These are phyloP conservation scores for Coelastrella sp. DNA, from an alignment of 139 green algal species.

Conservation along the genomic window DNA sequence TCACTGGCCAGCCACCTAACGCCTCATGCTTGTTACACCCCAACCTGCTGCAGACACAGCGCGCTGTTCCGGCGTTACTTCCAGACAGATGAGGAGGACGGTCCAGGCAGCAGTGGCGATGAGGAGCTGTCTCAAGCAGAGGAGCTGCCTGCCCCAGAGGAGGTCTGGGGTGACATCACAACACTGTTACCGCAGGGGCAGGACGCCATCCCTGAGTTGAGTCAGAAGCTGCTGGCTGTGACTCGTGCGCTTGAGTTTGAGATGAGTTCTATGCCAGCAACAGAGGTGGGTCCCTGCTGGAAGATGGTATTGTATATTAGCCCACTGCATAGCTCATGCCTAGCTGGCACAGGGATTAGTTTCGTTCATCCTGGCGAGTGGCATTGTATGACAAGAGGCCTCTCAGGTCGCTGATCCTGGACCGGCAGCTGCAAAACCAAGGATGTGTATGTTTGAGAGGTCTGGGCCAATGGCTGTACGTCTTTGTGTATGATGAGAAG, in stretches of 20 bases:
- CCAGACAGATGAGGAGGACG: slow-evolving; percentile 49
- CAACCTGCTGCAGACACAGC: slow-evolving; percentile 44
- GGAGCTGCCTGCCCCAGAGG: slow-evolving; percentile 22
- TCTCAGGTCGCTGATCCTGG: no score
- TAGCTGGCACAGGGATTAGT: no score
- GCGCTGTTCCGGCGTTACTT: slow-evolving; percentile 64
- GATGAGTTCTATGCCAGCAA: slow-evolving; percentile 19
- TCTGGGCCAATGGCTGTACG: no score
- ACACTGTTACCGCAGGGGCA: slow-evolving; percentile 8
- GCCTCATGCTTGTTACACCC: no score
- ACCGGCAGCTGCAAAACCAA: no score
- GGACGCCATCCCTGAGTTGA: slow-evolving; percentile 49
- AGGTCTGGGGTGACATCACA: slow-evolving; percentile 54
- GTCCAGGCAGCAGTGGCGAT: slow-evolving; percentile 13
- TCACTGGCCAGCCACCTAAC: no score
- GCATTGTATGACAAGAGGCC: no score
- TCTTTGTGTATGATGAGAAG: no score
- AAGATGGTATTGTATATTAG: neutral
- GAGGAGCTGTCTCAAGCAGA: slow-evolving; percentile 37
- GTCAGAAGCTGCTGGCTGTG: slow-evolving; percentile 54
- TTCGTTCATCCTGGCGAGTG: no score
- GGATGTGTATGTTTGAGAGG: no score
- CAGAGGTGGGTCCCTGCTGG: neutral
- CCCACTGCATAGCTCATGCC: no score
- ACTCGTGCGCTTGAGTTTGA: slow-evolving; percentile 25